Evolutionary conservation across 129 eudicot genomes (phyloP), one percentile per base, ranked within the genome.

Genomic region (Smallanthus sonchifolius): DNA sequence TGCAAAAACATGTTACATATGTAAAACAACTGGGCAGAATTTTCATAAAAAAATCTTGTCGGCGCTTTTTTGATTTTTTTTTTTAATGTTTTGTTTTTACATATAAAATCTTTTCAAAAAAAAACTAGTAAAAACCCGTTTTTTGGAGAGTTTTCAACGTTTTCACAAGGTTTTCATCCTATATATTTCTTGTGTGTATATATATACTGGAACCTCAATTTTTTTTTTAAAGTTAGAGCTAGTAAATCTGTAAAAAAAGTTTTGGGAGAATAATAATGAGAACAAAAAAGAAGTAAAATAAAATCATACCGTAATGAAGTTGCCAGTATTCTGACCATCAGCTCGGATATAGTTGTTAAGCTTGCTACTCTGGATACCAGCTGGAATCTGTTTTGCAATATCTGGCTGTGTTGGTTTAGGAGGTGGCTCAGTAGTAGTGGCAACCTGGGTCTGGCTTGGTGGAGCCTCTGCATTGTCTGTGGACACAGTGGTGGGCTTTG

Each of bases 281-380:
- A 45, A 17, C 30, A 77, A 45, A 77, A 43, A 20, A 24, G 1
- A 71, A 30, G 59, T 40, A 49, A 13, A 32, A 32, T 28, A 78
- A 52, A 52, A 43, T 34, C 81, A 78, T 90, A 90, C 93, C 90
- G 96, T 87, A 40, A 59, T 30, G 19, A 87, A 90, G 83, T 90
- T 90, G 76, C 93, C 89, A 39, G 79, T 85, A 83, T 90, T 90
- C 80, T 87, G 92, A 43, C 96, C 93, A 82, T 90, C 96, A 79
- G 92, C 92, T 28, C 93, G 78, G 64, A 38, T 74, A 57, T 90
- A 82, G 86, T 90, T 90, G 75, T 87, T 90, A 49, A 77, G 73
- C 74, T 78, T 79, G 76, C 67, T 85, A 39, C 90, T 84, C 77
- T 90, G 89, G 28, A 87, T 72, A 7, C 96, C 96, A 11, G 65